Evolutionary conservation across 73 alveolate genomes (phyloP).

Genomic region (Tetrahymena thermophila): DNA sequence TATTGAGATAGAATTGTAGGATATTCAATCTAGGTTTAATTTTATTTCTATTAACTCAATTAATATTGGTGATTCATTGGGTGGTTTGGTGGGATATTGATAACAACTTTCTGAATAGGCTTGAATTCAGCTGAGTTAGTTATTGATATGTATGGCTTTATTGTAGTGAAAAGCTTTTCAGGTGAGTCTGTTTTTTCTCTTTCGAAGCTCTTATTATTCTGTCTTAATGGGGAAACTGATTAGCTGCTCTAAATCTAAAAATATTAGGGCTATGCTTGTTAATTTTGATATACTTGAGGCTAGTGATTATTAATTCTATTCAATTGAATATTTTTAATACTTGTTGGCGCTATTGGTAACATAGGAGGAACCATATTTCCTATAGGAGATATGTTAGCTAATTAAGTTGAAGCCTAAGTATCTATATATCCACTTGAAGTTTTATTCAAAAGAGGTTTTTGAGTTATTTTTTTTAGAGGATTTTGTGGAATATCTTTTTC

Average conservation of each 20-base stretch:
- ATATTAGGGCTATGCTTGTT: neutral
- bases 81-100: neutral
- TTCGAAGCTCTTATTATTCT: neutral
- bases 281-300: neutral
- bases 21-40: neutral
- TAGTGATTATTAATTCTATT: neutral
- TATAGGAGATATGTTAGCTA: neutral
- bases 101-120: neutral
- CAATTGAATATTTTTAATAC: neutral
- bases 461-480: neutral
- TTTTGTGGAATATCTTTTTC: neutral
- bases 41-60: neutral
- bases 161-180: neutral
- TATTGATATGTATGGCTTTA: neutral
- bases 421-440: neutral
- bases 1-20: neutral
- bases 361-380: neutral
- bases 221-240: neutral
- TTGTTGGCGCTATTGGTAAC: neutral
- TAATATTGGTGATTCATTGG: neutral
- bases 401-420: neutral
- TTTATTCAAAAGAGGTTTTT: neutral
- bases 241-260: neutral
- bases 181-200: neutral
- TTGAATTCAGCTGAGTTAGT: neutral